Evolutionary conservation across 2,329 filamentous ascomycete species (phyloP).

Genomic region (Cucurbitaria berberidis): DNA sequence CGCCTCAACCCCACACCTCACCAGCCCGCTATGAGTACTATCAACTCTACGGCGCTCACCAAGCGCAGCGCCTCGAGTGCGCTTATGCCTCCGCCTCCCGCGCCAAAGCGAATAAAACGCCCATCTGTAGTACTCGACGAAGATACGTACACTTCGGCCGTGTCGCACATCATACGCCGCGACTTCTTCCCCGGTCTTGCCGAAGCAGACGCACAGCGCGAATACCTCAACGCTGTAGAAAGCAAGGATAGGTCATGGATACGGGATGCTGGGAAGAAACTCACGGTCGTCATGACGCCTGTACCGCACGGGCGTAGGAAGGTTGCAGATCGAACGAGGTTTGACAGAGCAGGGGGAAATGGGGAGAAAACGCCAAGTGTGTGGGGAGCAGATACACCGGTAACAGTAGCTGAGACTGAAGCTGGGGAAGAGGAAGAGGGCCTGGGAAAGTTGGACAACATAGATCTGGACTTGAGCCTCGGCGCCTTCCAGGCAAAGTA

Average conservation of each 20-base stretch:
- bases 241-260: conserved; percentile 89
- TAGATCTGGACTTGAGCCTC: conserved; percentile 81
- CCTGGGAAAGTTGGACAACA: conserved; percentile 54
- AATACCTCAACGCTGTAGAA: conserved; percentile 89
- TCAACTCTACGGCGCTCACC: conserved; percentile 65
- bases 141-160: conserved; percentile 86
- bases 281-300: conserved; percentile 79
- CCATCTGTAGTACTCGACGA: conserved; percentile 89
- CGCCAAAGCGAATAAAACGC: conserved; percentile 87
- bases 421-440: conserved; percentile 35
- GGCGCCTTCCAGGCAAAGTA: conserved; percentile 89
- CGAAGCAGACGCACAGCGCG: conserved; percentile 84
- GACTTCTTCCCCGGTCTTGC: conserved; percentile 95
- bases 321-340: conserved; percentile 37
- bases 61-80: conserved; percentile 71
- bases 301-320: conserved; percentile 58
- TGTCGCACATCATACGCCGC: conserved; percentile 92
- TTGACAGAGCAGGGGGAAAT: conserved; percentile 22
- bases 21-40: conserved; percentile 26
- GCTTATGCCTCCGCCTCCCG: conserved; percentile 87
- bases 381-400: conserved; percentile 74
- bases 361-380: conserved; percentile 66
- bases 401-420: conserved; percentile 58
- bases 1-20: not conserved
- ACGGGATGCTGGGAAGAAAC: conserved; percentile 70